These are phyloP conservation scores for Torulaspora globosa DNA, from an alignment of 1,139 yeast species.

Conservation along the genomic window DNA sequence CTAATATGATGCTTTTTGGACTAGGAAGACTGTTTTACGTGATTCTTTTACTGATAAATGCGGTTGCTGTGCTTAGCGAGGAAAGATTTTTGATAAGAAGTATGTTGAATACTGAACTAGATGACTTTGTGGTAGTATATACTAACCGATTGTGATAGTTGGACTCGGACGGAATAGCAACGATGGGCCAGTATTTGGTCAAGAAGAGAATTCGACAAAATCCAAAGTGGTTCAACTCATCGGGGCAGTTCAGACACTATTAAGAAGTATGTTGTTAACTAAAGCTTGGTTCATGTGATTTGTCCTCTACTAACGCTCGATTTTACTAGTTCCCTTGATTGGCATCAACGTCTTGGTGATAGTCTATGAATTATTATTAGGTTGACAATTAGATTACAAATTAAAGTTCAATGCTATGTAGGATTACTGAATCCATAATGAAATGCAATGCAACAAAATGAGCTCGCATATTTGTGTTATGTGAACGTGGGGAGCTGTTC, in stretches of 20 bases:
- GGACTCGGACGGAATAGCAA: slow-evolving; percentile 46
- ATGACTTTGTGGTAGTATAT: neutral
- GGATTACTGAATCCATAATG: slow-evolving; percentile 3
- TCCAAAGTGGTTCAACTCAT: slow-evolving; percentile 59
- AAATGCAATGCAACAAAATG: slow-evolving; percentile 6
- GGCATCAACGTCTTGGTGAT: slow-evolving; percentile 64
- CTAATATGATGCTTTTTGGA: slow-evolving; percentile 52
- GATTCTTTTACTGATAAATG: slow-evolving; percentile 62
- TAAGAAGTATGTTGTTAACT: slow-evolving; percentile 49
- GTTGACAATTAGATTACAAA: slow-evolving; percentile 39
- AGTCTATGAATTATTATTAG: slow-evolving; percentile 68
- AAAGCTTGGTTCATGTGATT: neutral
- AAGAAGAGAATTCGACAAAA: slow-evolving; percentile 48
- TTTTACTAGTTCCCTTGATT: slow-evolving; percentile 55
- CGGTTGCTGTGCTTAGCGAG: slow-evolving; percentile 76
- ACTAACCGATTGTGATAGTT: slow-evolving; percentile 33
- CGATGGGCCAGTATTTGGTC: slow-evolving; percentile 41
- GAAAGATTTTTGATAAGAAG: slow-evolving; percentile 75
- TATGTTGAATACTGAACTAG: slow-evolving; percentile 36
- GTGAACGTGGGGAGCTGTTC: slow-evolving; percentile 5
- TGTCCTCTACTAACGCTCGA: slow-evolving; percentile 19
- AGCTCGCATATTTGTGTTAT: neutral
- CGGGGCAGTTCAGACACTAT: slow-evolving; percentile 68
- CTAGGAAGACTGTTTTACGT: slow-evolving; percentile 66
- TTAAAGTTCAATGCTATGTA: slow-evolving; percentile 1